Evolutionary conservation across 495 filamentous ascomycete genomes (phyloP).

Genomic region (Penicillium parvum): DNA sequence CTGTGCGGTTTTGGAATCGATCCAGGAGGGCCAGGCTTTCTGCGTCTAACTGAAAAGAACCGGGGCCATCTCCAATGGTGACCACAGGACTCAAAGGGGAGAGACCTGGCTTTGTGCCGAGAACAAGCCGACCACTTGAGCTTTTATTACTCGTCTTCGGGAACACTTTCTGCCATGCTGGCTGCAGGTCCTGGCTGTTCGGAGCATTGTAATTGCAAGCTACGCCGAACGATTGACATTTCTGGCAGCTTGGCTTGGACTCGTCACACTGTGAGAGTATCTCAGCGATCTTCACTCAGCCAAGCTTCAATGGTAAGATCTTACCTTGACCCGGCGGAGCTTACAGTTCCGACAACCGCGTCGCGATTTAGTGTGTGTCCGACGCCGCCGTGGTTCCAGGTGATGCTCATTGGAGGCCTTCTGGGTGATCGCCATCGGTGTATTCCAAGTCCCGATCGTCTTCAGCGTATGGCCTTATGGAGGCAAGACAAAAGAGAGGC

Average conservation of each 20-base stretch:
- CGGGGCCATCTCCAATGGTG: slow-evolving; percentile 9
- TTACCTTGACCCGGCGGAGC: slow-evolving; percentile 39
- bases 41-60: slow-evolving; percentile 21
- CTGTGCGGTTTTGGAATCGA: slow-evolving; percentile 27
- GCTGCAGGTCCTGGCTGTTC: slow-evolving; percentile 25
- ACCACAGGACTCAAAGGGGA: neutral
- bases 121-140: slow-evolving; percentile 6
- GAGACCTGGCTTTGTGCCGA: slow-evolving; percentile 1
- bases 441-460: too few relatives aligned
- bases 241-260: slow-evolving; percentile 30
- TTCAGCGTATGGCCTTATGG: too few relatives aligned
- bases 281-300: neutral
- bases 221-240: slow-evolving; percentile 32
- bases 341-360: slow-evolving; percentile 42
- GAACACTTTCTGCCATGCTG: slow-evolving; percentile 3
- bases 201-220: slow-evolving; percentile 31
- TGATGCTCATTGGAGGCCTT: too few relatives aligned
- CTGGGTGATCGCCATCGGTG: too few relatives aligned
- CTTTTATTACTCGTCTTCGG: slow-evolving; percentile 4
- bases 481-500: neutral
- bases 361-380: slow-evolving; percentile 30
- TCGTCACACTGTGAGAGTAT: slow-evolving; percentile 35
- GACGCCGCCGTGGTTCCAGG: slow-evolving; percentile 8
- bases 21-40: slow-evolving; percentile 24
- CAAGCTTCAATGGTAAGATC: neutral